Percentiles rank a stretch among this genome's conserved stretches.
Evolutionary conservation across 352 stramenopile genomes (phyloP).

Genomic region (Pythium aquatile): DNA sequence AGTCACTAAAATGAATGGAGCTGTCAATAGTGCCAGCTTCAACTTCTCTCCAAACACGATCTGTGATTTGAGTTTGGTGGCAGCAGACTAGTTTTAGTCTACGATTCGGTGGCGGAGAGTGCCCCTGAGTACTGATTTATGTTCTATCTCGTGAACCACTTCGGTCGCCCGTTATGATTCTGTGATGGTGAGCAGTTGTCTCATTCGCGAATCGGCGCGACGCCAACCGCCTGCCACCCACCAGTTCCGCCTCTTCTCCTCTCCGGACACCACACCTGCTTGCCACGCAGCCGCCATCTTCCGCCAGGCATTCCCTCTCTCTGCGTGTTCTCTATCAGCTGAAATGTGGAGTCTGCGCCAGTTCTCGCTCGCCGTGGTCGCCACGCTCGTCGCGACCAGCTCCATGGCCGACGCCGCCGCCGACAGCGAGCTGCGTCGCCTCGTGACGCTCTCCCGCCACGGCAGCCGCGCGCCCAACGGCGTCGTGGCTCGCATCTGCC

Average conservation of each 20-base stretch:
- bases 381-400: not conserved
- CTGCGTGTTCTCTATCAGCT: not conserved
- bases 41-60: conserved; percentile 11
- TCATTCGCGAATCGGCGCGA: conserved; percentile 9
- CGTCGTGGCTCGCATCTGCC: conserved; percentile 55
- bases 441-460: conserved; percentile 78
- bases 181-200: not conserved
- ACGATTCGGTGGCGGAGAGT: conserved; percentile 4
- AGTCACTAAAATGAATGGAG: conserved; percentile 9
- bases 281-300: not conserved
- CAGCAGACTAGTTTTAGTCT: not conserved
- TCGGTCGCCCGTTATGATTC: not conserved
- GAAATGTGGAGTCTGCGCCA: conserved; percentile 15
- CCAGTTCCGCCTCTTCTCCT: not conserved
- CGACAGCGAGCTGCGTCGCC: conserved; percentile 50
- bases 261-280: not conserved
- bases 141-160: too few relatives aligned
- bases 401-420: not conserved
- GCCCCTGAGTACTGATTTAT: not conserved
- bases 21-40: conserved; percentile 11
- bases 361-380: conserved; percentile 11
- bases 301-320: not conserved
- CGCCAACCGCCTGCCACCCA: conserved; percentile 2
- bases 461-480: conserved; percentile 78
- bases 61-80: conserved; percentile 8